These are phyloP conservation scores for Erodium moschatum DNA, from an alignment of 441 rosid species.

Conservation along the genomic window DNA sequence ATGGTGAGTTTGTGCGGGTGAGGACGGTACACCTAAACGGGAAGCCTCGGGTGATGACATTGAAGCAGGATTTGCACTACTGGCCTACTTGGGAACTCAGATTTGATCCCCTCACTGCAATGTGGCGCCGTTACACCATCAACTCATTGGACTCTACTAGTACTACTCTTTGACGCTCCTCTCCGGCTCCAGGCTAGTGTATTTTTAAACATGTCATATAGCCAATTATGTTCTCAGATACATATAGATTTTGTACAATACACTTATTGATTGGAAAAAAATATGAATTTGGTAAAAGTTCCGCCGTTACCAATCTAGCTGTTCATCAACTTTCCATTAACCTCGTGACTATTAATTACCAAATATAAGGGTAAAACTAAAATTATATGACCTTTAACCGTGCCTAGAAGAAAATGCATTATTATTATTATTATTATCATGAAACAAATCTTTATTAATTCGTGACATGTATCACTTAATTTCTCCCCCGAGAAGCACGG, in stretches of 20 bases:
- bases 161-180: background rate
- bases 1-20: slow-evolving; percentile 78
- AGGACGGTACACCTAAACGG: slow-evolving; percentile 77
- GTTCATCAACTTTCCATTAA: too few relatives aligned
- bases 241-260: background rate
- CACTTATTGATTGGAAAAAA: too few relatives aligned
- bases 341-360: too few relatives aligned
- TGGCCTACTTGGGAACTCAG: slow-evolving; percentile 97
- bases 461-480: too few relatives aligned
- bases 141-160: slow-evolving; percentile 40
- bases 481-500: too few relatives aligned
- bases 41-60: slow-evolving; percentile 81
- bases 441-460: too few relatives aligned
- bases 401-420: too few relatives aligned
- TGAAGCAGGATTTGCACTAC: slow-evolving; percentile 93
- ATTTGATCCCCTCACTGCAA: slow-evolving; percentile 66
- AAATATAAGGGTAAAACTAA: too few relatives aligned
- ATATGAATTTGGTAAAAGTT: too few relatives aligned
- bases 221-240: background rate
- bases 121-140: slow-evolving; percentile 60
- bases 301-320: too few relatives aligned
- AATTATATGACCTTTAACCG: too few relatives aligned
- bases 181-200: background rate
- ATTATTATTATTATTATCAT: too few relatives aligned
- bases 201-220: background rate